Conservation (phyloP, 352 stramenopile genomes). For the Globisporangium echinulatum region DNA sequence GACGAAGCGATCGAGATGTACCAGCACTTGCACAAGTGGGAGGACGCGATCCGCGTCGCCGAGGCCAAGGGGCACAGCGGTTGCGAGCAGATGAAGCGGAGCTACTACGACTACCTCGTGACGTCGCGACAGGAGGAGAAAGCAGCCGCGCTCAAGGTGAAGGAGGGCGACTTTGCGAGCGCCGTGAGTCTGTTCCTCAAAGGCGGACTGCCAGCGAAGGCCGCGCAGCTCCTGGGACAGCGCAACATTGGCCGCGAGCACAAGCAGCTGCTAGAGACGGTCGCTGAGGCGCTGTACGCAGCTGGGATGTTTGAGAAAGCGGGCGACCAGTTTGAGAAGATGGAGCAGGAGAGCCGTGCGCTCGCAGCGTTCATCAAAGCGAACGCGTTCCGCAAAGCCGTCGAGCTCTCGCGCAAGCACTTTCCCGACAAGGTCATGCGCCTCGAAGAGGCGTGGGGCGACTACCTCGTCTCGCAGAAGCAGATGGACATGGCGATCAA, state of each 20-base stretch:
- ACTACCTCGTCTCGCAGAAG: constrained; percentile 91
- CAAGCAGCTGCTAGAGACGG: constrained; percentile 84
- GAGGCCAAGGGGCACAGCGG: constrained; percentile 74
- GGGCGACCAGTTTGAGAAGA: constrained; percentile 91
- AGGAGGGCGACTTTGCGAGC: constrained; percentile 85
- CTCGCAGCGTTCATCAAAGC: constrained; percentile 91
- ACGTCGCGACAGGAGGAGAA: constrained; percentile 91
- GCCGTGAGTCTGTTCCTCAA: constrained; percentile 92
- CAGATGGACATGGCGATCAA: constrained; percentile 96
- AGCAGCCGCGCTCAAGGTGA: constrained; percentile 87
- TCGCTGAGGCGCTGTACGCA: constrained; percentile 85
- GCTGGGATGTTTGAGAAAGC: constrained; percentile 92
- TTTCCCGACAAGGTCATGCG: constrained; percentile 90
- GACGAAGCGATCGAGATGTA: constrained; percentile 95
- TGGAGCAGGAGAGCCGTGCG: constrained; percentile 87
- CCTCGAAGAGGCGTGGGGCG: constrained; percentile 91
- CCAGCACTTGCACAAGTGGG: constrained; percentile 91
- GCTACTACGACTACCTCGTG: constrained; percentile 92
- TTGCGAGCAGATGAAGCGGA: constrained; percentile 84
- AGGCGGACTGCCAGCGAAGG: constrained; percentile 88
- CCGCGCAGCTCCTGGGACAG: constrained; percentile 80
- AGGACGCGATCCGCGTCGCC: constrained; percentile 91
- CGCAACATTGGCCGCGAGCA: constrained; percentile 85
- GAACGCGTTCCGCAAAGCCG: constrained; percentile 89
- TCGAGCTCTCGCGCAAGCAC: constrained; percentile 87